Conservation (phyloP, 768 basidiomycete species). For the Cystobasidium tubakii region DNA sequence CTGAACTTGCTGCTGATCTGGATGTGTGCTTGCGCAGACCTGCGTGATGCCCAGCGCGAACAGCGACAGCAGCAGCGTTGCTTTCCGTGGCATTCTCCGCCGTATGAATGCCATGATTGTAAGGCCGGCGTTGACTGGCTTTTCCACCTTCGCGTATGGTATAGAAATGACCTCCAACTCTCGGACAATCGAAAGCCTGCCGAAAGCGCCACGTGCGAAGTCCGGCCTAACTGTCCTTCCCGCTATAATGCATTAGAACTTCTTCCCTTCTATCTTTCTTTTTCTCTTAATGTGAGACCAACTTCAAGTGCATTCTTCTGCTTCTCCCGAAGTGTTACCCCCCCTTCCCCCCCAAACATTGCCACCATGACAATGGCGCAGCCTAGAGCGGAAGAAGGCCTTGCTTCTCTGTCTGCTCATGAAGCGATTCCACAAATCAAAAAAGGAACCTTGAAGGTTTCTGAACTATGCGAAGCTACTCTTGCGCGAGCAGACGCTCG, state of each 20-base stretch:
- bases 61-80: background rate
- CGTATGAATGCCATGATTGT: background rate
- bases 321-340: no score
- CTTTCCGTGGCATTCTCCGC: background rate
- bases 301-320: no score
- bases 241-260: no score
- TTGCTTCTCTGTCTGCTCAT: background rate
- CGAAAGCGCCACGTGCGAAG: no score
- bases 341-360: no score
- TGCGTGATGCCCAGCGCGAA: background rate
- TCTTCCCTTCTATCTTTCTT: no score
- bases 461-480: conserved; percentile 31
- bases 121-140: no score
- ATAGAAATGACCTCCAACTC: no score
- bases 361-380: background rate
- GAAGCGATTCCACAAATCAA: background rate
- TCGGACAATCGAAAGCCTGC: no score
- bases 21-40: background rate
- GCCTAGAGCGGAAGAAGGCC: background rate
- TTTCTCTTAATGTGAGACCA: no score
- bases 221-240: no score
- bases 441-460: background rate
- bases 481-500: conserved; percentile 40
- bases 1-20: background rate
- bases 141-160: no score